These are phyloP conservation scores for Morella rubra DNA, from an alignment of 306 rosid species.

Conservation along the genomic window DNA sequence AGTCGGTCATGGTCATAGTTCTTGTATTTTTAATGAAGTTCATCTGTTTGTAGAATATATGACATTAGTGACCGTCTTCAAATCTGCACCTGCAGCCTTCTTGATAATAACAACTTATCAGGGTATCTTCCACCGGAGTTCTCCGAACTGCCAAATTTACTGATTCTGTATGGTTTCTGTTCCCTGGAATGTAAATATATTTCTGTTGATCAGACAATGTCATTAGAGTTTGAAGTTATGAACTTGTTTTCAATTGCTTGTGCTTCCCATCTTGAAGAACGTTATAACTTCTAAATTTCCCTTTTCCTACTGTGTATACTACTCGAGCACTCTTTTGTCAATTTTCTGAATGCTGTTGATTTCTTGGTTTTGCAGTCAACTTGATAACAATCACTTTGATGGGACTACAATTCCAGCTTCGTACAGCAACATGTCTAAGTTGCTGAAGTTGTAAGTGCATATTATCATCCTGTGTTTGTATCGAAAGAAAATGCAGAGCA, in stretches of 20 bases:
- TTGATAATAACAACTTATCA: slow-evolving; percentile 50
- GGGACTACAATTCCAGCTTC: slow-evolving; percentile 42
- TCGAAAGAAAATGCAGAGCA: slow-evolving; percentile 2
- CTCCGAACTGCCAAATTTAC: slow-evolving; percentile 21
- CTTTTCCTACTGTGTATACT: neutral
- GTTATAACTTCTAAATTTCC: neutral
- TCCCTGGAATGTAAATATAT: slow-evolving; percentile 11
- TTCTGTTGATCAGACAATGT: neutral
- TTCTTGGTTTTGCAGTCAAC: slow-evolving; percentile 39
- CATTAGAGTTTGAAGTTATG: neutral
- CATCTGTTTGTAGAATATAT: neutral
- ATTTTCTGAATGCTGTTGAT: neutral
- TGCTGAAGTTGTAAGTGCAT: slow-evolving; percentile 46
- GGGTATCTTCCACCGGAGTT: slow-evolving; percentile 48
- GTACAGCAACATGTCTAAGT: slow-evolving; percentile 39
- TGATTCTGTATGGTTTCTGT: slow-evolving; percentile 43
- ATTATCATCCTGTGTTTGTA: slow-evolving; percentile 2
- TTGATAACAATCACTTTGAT: slow-evolving; percentile 47
- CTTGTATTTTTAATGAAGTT: neutral
- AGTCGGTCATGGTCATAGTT: slow-evolving; percentile 24
- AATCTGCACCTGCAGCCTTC: slow-evolving; percentile 32
- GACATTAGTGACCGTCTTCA: neutral
- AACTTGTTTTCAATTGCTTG: slow-evolving; percentile 4
- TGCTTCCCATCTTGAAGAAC: neutral
- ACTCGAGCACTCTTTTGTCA: neutral